Percentiles rank a stretch among this genome's conserved stretches.
Evolutionary conservation across 2,329 filamentous ascomycete genomes (phyloP).

Genomic region (Chrysoporthe puriensis): DNA sequence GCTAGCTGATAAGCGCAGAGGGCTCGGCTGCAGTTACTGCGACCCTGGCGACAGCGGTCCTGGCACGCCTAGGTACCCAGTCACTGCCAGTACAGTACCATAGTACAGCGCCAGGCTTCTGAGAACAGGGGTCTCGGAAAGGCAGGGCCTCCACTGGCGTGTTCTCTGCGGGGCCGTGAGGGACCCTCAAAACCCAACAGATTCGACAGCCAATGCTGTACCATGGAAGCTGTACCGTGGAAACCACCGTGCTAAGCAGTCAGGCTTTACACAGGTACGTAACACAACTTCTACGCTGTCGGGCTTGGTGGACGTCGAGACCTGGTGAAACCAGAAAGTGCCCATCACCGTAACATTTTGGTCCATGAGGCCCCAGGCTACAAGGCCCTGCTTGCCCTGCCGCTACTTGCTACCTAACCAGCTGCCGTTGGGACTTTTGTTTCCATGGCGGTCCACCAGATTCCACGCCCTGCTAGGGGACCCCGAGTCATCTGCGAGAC

Average conservation of each 20-base stretch:
- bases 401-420: neutral
- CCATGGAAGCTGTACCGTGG: no score
- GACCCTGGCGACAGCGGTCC: neutral
- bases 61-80: neutral
- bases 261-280: no score
- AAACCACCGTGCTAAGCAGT: no score
- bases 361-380: neutral
- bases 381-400: neutral
- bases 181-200: no score
- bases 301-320: neutral
- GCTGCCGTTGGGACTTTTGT: neutral
- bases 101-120: neutral
- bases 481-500: neutral
- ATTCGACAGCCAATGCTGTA: no score
- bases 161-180: no score
- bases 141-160: no score
- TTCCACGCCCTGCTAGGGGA: slow-evolving; percentile 4
- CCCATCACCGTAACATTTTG: neutral
- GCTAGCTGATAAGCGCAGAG: neutral
- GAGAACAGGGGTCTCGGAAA: neutral
- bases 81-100: neutral
- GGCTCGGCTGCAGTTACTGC: neutral
- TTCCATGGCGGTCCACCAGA: slow-evolving; percentile 17
- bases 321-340: neutral
- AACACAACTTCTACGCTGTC: no score